Evolutionary conservation across 805 yeast genomes (phyloP).

Genomic region (Zygosaccharomyces kombuchaensis): DNA sequence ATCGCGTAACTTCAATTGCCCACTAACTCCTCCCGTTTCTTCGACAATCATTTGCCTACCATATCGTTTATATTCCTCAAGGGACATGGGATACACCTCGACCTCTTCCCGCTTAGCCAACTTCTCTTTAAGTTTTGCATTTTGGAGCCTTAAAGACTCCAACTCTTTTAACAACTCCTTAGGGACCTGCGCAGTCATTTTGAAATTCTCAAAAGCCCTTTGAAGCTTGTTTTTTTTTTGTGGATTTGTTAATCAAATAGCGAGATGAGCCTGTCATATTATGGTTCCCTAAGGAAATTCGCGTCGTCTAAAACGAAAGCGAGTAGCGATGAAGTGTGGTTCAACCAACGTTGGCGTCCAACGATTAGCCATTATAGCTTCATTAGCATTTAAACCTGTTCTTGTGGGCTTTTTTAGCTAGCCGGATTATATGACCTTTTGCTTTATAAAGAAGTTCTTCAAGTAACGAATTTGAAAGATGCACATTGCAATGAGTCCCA

Average conservation of each 20-base stretch:
- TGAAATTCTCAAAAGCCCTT: neutral
- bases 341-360: neutral
- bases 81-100: constrained; percentile 28
- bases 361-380: no score
- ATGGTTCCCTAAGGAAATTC: neutral
- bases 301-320: constrained; percentile 1
- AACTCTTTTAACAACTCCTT: constrained; percentile 20
- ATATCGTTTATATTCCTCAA: constrained; percentile 74
- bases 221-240: neutral
- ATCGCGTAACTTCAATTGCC: constrained; percentile 56
- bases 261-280: neutral
- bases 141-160: constrained; percentile 26
- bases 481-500: constrained; percentile 65
- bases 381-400: no score
- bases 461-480: constrained; percentile 72
- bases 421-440: constrained; percentile 60
- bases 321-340: neutral
- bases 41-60: constrained; percentile 97
- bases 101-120: constrained; percentile 7
- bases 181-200: constrained; percentile 6
- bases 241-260: neutral
- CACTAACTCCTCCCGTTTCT: constrained; percentile 50
- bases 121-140: constrained; percentile 21
- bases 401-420: neutral
- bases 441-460: constrained; percentile 79